phyloP scores from a whole-genome alignment of 1,284 basidiomycete genomes.

The Puccinia horiana region DNA sequence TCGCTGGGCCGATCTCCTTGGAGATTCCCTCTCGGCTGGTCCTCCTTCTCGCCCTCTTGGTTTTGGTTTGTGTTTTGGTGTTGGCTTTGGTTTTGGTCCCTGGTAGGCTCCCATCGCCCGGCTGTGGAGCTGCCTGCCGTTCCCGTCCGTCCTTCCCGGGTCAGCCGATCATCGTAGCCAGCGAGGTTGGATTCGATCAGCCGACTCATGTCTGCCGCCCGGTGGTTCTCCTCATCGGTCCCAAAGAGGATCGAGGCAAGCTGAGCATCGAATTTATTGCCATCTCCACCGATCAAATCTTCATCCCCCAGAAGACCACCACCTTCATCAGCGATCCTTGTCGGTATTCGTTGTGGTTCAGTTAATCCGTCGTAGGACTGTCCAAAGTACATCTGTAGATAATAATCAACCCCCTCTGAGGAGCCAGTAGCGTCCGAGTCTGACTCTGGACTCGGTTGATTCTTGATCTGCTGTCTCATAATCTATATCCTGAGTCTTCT shows the following conservation, averaged over 20 bases:
- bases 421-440: conserved; percentile 29
- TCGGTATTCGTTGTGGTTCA: not conserved
- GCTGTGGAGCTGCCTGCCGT: not conserved
- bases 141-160: conserved; percentile 3
- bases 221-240: not conserved
- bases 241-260: conserved; percentile 31
- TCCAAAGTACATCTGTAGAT: conserved; percentile 37
- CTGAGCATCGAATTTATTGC: conserved; percentile 20
- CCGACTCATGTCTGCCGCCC: not conserved
- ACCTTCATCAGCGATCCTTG: conserved; percentile 3
- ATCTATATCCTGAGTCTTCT: not conserved
- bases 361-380: conserved; percentile 32
- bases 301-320: not conserved
- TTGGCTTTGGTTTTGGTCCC: not conserved
- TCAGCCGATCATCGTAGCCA: not conserved
- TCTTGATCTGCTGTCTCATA: conserved; percentile 3
- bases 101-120: conserved; percentile 3
- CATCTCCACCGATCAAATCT: not conserved
- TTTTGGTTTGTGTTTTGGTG: not conserved
- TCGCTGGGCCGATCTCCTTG: not conserved
- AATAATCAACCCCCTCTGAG: conserved; percentile 37
- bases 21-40: conserved; percentile 3
- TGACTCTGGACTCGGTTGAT: conserved; percentile 22
- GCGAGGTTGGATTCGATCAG: not conserved
- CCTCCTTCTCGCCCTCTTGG: not conserved